Evolutionary conservation across 345 rosid genomes (phyloP).

Genomic region (Populus nigra): DNA sequence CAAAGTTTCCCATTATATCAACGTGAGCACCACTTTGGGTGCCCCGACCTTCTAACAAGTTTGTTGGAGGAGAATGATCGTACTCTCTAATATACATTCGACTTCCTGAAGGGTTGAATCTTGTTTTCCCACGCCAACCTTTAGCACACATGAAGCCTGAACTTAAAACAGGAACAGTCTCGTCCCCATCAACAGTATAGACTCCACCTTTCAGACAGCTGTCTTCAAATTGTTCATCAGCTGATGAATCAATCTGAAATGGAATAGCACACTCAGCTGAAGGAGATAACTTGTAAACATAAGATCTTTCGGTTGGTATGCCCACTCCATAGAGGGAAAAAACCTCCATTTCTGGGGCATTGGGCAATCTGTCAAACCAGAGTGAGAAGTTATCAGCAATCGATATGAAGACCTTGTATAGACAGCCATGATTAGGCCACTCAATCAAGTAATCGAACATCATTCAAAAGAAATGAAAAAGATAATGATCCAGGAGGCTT

Average conservation of each 20-base stretch:
- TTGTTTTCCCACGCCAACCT: conserved; percentile 94
- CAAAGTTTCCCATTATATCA: conserved; percentile 97
- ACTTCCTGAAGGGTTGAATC: conserved; percentile 86
- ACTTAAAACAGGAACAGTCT: conserved; percentile 86
- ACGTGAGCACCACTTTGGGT: conserved; percentile 90
- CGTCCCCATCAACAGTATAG: conserved; percentile 83
- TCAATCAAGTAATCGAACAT: not conserved
- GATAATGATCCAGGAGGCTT: conserved; percentile 1
- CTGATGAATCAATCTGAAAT: conserved; percentile 79
- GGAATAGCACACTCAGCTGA: conserved; percentile 80
- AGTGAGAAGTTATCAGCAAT: conserved; percentile 5
- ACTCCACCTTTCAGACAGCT: conserved; percentile 80
- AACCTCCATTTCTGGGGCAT: conserved; percentile 92
- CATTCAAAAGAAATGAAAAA: not conserved
- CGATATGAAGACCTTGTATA: not conserved
- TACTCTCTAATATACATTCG: conserved; percentile 73
- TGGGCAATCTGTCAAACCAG: conserved; percentile 64
- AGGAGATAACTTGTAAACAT: conserved; percentile 66
- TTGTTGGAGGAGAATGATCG: conserved; percentile 79
- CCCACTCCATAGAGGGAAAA: conserved; percentile 91
- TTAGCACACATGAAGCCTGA: conserved; percentile 92
- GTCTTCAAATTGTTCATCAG: conserved; percentile 53
- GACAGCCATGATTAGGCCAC: not conserved
- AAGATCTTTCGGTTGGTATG: conserved; percentile 89
- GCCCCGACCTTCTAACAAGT: conserved; percentile 86